Percentiles rank a stretch among this genome's conserved stretches.
Conservation (phyloP, 352 stramenopile genomes). For the Globisporangium echinulatum region DNA sequence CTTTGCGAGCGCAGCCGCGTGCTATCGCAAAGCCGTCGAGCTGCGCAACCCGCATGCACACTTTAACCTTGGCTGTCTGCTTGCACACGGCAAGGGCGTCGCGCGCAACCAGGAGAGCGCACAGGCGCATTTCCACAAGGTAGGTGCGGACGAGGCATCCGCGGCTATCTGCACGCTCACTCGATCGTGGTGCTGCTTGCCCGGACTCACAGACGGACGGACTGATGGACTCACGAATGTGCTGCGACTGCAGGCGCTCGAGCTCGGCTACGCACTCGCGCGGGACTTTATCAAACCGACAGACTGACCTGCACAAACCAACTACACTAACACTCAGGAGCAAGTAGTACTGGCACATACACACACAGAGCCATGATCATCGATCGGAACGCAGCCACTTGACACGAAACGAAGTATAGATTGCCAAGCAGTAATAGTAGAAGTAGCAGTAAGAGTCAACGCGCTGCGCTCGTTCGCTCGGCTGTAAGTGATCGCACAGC, state of each 20-base stretch:
- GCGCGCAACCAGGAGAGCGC: constrained; percentile 44
- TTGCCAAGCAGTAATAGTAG: too few relatives aligned
- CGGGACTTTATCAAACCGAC: constrained; percentile 37
- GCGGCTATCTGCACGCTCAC: too few relatives aligned
- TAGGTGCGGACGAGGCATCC: not conserved
- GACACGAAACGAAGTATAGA: not conserved
- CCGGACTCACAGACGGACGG: not conserved
- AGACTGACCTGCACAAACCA: not conserved
- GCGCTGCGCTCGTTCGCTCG: not conserved
- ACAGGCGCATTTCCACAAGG: constrained; percentile 54
- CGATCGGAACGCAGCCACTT: not conserved
- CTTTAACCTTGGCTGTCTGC: constrained; percentile 73
- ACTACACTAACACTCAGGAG: not conserved
- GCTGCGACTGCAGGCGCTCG: constrained; percentile 21
- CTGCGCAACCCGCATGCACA: constrained; percentile 49
- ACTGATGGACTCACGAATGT: not conserved
- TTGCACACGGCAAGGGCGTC: constrained; percentile 59
- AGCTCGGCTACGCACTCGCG: constrained; percentile 53
- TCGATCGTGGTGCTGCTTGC: too few relatives aligned
- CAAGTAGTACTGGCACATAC: not conserved
- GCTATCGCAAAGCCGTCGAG: constrained; percentile 44
- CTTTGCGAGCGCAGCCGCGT: constrained; percentile 44
- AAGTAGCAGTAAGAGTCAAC: not conserved
- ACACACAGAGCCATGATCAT: not conserved
- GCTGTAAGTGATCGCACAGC: not conserved